phyloP scores from a whole-genome alignment of 1,139 yeast genomes.

The Petasospora fabianii region DNA sequence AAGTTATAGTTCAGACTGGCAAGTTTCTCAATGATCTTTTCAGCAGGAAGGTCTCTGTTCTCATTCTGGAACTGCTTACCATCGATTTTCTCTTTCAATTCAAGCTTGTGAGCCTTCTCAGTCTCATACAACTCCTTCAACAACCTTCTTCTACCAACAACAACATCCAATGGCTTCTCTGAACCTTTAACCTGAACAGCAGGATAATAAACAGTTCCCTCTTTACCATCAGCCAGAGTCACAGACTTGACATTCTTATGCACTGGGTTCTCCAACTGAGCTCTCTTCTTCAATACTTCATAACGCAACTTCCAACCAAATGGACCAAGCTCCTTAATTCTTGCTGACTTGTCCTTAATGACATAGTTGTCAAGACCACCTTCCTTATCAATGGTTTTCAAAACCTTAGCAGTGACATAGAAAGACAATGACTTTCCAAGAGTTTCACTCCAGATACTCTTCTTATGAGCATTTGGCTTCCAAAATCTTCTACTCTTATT shows the following conservation, averaged over 20 bases:
- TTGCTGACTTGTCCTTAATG: conserved; percentile 79
- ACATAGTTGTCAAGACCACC: conserved; percentile 92
- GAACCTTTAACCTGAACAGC: conserved; percentile 34
- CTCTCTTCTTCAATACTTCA: conserved; percentile 48
- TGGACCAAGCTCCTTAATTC: conserved; percentile 89
- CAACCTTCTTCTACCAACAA: conserved; percentile 62
- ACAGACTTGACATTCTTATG: conserved; percentile 32
- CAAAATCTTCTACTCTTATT: conserved; percentile 76
- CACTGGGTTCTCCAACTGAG: conserved; percentile 29
- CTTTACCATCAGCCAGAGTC: conserved; percentile 33
- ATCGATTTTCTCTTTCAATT: conserved; percentile 39
- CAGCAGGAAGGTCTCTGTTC: conserved; percentile 28
- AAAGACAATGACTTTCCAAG: conserved; percentile 51
- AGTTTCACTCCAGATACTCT: conserved; percentile 81
- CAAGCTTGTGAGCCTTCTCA: conserved; percentile 44
- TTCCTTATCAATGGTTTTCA: conserved; percentile 83
- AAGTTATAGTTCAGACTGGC: conserved; percentile 38
- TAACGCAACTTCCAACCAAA: conserved; percentile 88
- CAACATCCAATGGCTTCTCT: conserved; percentile 45
- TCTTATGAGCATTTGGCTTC: conserved; percentile 74
- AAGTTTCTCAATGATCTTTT: conserved; percentile 33
- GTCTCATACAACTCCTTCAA: conserved; percentile 50
- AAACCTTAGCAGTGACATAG: conserved; percentile 74
- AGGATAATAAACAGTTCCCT: conserved; percentile 46
- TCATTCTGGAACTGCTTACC: conserved; percentile 34